phyloP scores from a whole-genome alignment of 331 rosid genomes.

The Pyracantha coccinea region DNA sequence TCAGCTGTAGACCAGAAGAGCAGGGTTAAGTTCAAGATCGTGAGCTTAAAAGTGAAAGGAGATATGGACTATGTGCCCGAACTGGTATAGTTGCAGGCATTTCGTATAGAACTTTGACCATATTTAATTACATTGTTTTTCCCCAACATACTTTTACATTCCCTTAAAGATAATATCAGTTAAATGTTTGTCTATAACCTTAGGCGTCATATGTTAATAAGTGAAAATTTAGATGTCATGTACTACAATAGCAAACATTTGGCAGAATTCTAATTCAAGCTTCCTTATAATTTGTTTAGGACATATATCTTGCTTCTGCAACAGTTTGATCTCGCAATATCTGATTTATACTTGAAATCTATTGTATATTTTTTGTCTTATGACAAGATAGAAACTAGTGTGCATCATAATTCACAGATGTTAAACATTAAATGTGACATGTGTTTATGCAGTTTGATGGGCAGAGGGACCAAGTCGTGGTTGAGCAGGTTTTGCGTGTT shows the following conservation, averaged over 20 bases:
- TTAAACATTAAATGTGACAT: constrained; percentile 7
- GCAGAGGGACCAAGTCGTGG: constrained; percentile 80
- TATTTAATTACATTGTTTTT: neutral
- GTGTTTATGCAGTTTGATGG: constrained; percentile 67
- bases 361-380: neutral
- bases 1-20: constrained; percentile 58
- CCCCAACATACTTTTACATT: neutral
- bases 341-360: neutral
- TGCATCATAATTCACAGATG: neutral
- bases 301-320: neutral
- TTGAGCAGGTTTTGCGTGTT: constrained; percentile 81
- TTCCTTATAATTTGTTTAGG: neutral
- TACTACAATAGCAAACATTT: neutral
- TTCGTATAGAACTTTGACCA: neutral
- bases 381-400: neutral
- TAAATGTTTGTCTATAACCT: neutral
- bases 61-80: constrained; percentile 89
- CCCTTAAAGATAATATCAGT: neutral
- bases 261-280: neutral
- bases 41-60: constrained; percentile 95
- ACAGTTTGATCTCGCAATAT: neutral
- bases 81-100: constrained; percentile 46
- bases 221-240: neutral
- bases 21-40: constrained; percentile 92
- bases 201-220: neutral